Conservation (phyloP, 2,329 filamentous ascomycete species). For the Cryphonectria radicalis region DNA sequence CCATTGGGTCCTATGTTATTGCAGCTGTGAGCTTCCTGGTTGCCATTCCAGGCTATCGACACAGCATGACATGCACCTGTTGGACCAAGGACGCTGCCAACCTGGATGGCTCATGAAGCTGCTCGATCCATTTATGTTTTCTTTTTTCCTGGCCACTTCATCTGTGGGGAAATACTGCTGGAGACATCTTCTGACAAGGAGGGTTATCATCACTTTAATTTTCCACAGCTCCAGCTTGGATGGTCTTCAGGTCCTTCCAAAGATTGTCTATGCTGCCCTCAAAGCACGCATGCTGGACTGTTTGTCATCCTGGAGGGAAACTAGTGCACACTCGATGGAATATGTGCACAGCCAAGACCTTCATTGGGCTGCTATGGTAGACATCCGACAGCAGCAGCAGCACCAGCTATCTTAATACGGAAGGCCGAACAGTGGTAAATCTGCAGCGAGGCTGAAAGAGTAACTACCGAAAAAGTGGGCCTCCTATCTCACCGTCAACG, state of each 20-base stretch:
- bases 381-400: background rate
- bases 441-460: background rate
- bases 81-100: background rate
- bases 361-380: background rate
- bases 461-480: background rate
- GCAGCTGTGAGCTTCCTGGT: constrained; percentile 2
- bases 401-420: background rate
- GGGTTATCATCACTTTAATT: background rate
- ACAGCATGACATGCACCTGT: constrained; percentile 11
- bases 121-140: background rate
- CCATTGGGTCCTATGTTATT: background rate
- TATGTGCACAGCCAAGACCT: background rate
- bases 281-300: too few species aligned
- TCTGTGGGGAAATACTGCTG: background rate
- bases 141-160: background rate
- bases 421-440: background rate
- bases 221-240: background rate
- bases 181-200: background rate
- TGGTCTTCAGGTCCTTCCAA: too few species aligned
- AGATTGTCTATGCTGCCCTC: too few species aligned
- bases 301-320: background rate
- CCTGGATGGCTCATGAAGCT: background rate
- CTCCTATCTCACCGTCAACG: background rate
- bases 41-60: constrained; percentile 4
- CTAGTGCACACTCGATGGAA: background rate